Conservation (phyloP, 2,329 filamentous ascomycete species). For the Colletotrichum sp. region DNA sequence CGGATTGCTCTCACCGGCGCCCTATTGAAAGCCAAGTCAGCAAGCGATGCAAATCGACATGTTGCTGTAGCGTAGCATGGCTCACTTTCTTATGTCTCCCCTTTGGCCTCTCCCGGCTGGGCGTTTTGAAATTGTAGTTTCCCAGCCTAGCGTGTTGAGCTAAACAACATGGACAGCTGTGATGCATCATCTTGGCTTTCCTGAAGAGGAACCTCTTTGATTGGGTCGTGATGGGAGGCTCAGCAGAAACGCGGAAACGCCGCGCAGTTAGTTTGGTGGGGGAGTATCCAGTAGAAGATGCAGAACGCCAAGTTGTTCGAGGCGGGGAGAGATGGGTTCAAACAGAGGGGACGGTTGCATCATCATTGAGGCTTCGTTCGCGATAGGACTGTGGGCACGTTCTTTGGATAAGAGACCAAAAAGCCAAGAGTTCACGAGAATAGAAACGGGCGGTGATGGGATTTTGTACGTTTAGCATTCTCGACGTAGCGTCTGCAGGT, state of each 20-base stretch:
- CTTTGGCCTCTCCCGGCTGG: background rate
- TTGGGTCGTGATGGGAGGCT: background rate
- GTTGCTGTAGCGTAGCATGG: background rate
- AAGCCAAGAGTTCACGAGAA: constrained; percentile 7
- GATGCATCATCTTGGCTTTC: constrained; percentile 1
- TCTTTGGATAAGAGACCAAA: background rate
- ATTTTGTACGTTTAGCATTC: constrained; percentile 1
- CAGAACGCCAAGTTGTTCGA: background rate
- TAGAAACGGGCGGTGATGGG: background rate
- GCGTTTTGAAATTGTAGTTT: background rate
- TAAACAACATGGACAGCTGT: background rate
- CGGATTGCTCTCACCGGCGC: background rate
- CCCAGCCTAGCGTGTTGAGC: background rate
- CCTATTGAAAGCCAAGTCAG: constrained; percentile 3
- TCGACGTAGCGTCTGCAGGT: background rate
- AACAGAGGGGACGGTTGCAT: background rate
- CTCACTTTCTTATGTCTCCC: background rate
- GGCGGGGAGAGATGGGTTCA: background rate
- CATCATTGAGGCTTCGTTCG: constrained; percentile 1
- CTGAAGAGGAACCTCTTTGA: background rate
- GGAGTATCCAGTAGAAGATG: background rate
- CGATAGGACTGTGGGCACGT: background rate
- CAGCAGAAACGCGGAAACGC: background rate
- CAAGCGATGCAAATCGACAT: constrained; percentile 1
- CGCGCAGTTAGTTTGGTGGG: background rate